Percentiles rank a stretch among this genome's conserved stretches.
Conservation (phyloP, 1,284 basidiomycete genomes). For the Rhodotorula sp. region DNA sequence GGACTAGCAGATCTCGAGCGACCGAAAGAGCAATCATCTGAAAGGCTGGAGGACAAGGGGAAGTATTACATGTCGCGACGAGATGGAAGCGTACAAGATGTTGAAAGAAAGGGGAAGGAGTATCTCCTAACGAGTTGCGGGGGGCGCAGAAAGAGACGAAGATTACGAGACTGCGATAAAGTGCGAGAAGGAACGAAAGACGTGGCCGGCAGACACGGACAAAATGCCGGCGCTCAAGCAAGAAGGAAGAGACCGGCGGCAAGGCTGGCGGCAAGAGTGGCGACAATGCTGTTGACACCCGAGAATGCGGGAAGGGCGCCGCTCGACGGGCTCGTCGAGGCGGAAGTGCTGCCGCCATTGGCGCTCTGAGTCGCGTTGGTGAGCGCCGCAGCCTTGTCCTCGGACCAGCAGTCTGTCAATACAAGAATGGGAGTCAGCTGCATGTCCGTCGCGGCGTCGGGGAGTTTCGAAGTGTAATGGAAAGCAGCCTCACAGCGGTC, state of each 20-base stretch:
- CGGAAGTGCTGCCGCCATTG: background rate
- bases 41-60: too few relatives aligned
- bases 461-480: background rate
- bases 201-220: too few relatives aligned
- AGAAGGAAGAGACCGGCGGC: background rate
- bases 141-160: too few relatives aligned
- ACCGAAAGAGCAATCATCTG: too few relatives aligned
- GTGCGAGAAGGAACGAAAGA: too few relatives aligned
- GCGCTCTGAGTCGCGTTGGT: conserved; percentile 21
- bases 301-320: background rate
- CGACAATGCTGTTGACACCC: background rate
- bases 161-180: too few relatives aligned
- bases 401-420: conserved; percentile 27
- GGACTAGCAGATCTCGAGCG: too few relatives aligned
- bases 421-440: background rate
- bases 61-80: too few relatives aligned
- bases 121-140: too few relatives aligned
- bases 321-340: background rate
- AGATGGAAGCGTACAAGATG: too few relatives aligned
- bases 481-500: conserved; percentile 41
- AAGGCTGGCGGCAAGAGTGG: background rate
- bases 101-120: too few relatives aligned
- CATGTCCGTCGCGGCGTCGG: too few relatives aligned
- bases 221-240: background rate
- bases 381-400: conserved; percentile 5